A percentile compares a stretch with the other conserved stretches of the same genome.
phyloP scores from a whole-genome alignment of 1,139 yeast genomes.

The Eremothecium gossypii region DNA sequence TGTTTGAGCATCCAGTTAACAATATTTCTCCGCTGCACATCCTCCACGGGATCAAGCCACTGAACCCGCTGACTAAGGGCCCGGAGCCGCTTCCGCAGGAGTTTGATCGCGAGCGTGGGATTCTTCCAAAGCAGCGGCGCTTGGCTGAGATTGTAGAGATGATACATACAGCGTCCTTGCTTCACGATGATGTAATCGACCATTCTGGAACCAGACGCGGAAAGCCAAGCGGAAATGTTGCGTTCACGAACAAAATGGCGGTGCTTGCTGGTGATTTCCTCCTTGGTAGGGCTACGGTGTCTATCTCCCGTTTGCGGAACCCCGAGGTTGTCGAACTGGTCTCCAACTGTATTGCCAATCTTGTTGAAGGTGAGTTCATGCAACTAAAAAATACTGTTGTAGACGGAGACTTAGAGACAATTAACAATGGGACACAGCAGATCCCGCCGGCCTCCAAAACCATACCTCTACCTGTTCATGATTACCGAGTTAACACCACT shows the following conservation, averaged over 20 bases:
- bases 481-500: conserved; percentile 41
- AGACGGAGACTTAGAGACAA: conserved; percentile 32
- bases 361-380: conserved; percentile 98
- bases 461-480: conserved; percentile 51
- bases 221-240: conserved; percentile 82
- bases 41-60: conserved; percentile 83
- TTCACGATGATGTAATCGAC: conserved; percentile 97
- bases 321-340: conserved; percentile 95
- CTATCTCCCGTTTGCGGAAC: conserved; percentile 83
- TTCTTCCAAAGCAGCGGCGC: conserved; percentile 87
- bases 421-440: conserved; percentile 41
- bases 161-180: conserved; percentile 94
- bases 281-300: conserved; percentile 92
- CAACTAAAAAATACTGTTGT: conserved; percentile 87
- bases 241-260: conserved; percentile 95
- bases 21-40: conserved; percentile 73
- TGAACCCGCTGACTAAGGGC: conserved; percentile 78
- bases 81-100: conserved; percentile 57
- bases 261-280: conserved; percentile 93
- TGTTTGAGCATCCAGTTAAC: conserved; percentile 26
- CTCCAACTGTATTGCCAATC: conserved; percentile 91
- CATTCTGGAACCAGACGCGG: conserved; percentile 86
- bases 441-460: conserved; percentile 59
- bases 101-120: conserved; percentile 53
- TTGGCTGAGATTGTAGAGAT: conserved; percentile 95